Evolutionary conservation across 192 early-diverging fungal genomes (phyloP).

Genomic region (Cetraspora pellucida): DNA sequence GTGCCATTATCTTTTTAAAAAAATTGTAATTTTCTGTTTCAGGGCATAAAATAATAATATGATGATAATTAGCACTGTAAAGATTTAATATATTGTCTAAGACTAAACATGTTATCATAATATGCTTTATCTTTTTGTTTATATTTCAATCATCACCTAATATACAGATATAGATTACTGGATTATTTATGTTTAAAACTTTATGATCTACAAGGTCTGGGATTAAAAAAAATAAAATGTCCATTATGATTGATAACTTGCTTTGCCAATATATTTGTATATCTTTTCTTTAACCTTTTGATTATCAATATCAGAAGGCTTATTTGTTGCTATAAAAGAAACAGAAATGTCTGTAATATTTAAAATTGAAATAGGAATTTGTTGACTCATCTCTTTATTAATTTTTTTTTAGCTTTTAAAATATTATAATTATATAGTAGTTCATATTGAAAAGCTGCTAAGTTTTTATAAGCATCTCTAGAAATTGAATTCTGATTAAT

Average conservation of each 20-base stretch:
- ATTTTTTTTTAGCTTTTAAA: neutral
- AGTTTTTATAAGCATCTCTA: neutral
- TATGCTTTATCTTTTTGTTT: neutral
- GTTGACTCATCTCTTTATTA: neutral
- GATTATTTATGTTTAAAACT: neutral
- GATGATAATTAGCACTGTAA: neutral
- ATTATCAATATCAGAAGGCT: neutral
- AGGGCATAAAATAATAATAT: neutral
- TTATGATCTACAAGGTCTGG: neutral
- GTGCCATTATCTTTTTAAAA: no score
- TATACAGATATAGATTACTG: neutral
- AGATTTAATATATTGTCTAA: neutral
- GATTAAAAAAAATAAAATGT: neutral
- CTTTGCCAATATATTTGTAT: neutral
- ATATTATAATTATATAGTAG: neutral
- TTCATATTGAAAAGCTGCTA: neutral
- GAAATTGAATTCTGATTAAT: no score
- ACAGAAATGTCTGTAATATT: neutral
- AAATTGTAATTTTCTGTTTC: neutral
- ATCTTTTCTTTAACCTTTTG: neutral
- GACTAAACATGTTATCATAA: neutral
- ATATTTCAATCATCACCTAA: neutral
- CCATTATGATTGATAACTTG: neutral
- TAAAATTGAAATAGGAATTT: neutral
- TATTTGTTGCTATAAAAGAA: neutral